A percentile compares a stretch with the other conserved stretches of the same genome.
Evolutionary conservation across 2,329 filamentous ascomycete genomes (phyloP).

Genomic region (Fusarium foetens): DNA sequence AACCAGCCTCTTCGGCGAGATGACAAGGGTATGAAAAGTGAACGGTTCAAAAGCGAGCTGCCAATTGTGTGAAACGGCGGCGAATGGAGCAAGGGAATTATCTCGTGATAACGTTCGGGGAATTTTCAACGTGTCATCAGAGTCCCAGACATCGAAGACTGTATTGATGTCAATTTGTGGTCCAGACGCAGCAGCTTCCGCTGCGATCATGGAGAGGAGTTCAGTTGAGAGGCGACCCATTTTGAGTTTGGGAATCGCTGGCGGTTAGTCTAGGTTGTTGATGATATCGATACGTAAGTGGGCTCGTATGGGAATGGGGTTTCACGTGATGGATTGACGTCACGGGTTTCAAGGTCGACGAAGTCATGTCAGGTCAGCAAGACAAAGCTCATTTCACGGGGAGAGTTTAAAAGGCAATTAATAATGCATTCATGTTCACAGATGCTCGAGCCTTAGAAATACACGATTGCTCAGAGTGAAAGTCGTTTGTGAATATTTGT

Average conservation of each 20-base stretch:
- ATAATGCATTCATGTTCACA: accelerated
- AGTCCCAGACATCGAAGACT: constrained; percentile 7
- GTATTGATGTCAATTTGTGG: neutral
- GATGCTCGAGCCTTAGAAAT: accelerated
- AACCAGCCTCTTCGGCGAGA: neutral
- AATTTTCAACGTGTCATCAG: neutral
- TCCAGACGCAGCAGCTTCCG: neutral
- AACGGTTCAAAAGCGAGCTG: constrained; percentile 14
- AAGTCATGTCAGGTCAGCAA: neutral
- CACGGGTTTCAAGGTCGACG: neutral
- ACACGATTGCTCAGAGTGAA: neutral
- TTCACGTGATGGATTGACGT: neutral
- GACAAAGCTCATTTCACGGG: neutral
- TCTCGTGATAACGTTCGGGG: neutral
- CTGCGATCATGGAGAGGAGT: constrained; percentile 5
- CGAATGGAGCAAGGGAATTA: constrained; percentile 1
- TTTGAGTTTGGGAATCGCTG: neutral
- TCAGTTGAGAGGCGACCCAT: constrained; percentile 8
- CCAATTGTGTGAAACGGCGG: constrained; percentile 8
- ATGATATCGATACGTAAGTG: neutral
- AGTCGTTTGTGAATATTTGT: neutral
- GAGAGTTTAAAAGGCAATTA: accelerated
- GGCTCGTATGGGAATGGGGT: neutral
- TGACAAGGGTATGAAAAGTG: neutral
- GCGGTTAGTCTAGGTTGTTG: neutral